Conservation (phyloP, 2,329 filamentous ascomycete species). For the Penicillium sp. region DNA sequence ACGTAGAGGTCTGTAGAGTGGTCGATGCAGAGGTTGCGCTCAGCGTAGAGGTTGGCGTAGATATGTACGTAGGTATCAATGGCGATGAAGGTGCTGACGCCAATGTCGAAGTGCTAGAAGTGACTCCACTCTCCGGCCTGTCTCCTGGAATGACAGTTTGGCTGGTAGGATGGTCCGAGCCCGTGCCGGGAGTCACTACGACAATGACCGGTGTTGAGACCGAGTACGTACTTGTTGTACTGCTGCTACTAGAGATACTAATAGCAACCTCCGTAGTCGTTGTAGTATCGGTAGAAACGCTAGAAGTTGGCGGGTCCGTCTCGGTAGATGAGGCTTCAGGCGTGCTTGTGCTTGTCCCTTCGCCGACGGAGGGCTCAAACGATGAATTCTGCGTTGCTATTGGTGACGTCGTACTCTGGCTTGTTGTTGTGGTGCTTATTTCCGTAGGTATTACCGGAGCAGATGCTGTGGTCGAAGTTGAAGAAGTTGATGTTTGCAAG, state of each 20-base stretch:
- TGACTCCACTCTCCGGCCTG: neutral
- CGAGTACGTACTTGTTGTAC: neutral
- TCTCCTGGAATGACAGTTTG: conserved; percentile 5
- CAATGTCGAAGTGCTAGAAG: neutral
- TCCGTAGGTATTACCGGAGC: neutral
- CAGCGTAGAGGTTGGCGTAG: neutral
- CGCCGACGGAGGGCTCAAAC: neutral
- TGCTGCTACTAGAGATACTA: neutral
- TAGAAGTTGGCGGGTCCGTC: neutral
- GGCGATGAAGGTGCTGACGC: neutral
- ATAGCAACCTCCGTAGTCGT: conserved; percentile 1
- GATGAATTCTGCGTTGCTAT: neutral
- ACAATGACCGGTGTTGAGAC: conserved; percentile 13
- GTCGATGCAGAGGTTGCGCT: neutral
- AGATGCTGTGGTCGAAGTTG: neutral
- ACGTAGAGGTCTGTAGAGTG: neutral
- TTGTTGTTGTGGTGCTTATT: neutral
- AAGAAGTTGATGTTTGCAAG: neutral
- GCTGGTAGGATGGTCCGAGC: conserved; percentile 1
- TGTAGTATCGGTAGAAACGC: neutral
- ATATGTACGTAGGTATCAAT: neutral
- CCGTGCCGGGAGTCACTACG: conserved; percentile 8
- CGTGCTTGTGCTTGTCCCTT: neutral
- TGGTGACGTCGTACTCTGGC: neutral
- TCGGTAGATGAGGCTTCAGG: neutral